These are phyloP conservation scores for Kwoniella sp. DNA, from an alignment of 768 basidiomycete genomes.

Conservation along the genomic window DNA sequence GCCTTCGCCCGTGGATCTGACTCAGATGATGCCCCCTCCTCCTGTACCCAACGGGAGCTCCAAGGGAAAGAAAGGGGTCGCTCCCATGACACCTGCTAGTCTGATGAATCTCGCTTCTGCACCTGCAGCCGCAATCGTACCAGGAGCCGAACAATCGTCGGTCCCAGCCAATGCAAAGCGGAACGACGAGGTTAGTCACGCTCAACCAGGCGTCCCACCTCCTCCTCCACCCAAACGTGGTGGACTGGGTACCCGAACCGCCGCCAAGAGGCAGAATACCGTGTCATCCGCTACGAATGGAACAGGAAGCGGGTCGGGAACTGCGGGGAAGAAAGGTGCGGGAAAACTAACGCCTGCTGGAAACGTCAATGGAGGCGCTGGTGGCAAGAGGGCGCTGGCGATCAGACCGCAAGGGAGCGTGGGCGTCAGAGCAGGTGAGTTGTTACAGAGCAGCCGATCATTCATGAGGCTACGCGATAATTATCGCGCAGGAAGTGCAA, in stretches of 20 bases:
- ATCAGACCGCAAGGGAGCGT: slow-evolving; percentile 33
- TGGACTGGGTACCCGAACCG: neutral
- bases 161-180: neutral
- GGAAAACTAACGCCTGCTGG: slow-evolving; percentile 7
- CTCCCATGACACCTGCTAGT: slow-evolving; percentile 84
- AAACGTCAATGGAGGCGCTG: neutral
- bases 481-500: too few relatives aligned
- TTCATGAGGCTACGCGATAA: too few relatives aligned
- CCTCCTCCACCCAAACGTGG: slow-evolving; percentile 9
- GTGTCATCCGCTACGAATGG: neutral
- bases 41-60: slow-evolving; percentile 58
- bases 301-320: neutral
- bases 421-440: slow-evolving; percentile 41
- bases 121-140: slow-evolving; percentile 50
- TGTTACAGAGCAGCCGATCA: too few relatives aligned
- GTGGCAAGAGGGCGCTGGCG: slow-evolving; percentile 42
- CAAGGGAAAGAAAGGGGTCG: slow-evolving; percentile 54
- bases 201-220: slow-evolving; percentile 4
- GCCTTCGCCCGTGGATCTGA: slow-evolving; percentile 79
- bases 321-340: slow-evolving; percentile 9
- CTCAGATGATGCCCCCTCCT: slow-evolving; percentile 77
- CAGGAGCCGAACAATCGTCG: neutral
- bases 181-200: neutral
- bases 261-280: slow-evolving; percentile 2
- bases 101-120: slow-evolving; percentile 81